phyloP scores from a whole-genome alignment of 306 rosid species.

The Rosa rugosa region DNA sequence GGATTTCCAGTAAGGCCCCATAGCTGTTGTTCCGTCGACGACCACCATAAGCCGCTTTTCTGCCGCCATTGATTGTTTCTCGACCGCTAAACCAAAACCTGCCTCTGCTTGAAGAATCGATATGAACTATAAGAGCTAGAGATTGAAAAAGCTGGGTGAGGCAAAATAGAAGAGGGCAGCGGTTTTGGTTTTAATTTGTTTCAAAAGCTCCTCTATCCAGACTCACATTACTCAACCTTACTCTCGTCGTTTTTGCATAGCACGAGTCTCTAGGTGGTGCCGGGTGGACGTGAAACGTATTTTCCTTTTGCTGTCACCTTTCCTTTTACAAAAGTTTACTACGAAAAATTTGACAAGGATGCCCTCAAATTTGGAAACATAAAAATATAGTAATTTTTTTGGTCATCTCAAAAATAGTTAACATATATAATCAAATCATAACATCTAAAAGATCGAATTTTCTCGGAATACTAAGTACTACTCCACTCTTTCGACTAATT shows the following conservation, averaged over 20 bases:
- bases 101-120: neutral
- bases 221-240: neutral
- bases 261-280: neutral
- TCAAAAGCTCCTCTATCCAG: neutral
- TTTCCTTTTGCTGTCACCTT: neutral
- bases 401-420: neutral
- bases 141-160: neutral
- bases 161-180: neutral
- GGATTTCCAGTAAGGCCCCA: slow-evolving; percentile 12
- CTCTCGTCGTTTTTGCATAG: neutral
- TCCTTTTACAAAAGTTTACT: neutral
- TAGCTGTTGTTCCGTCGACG: slow-evolving; percentile 15
- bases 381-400: neutral
- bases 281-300: neutral
- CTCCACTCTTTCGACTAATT: neutral
- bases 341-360: neutral
- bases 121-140: neutral
- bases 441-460: neutral
- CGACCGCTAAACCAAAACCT: neutral
- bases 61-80: slow-evolving; percentile 11
- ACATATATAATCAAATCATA: neutral
- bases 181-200: neutral
- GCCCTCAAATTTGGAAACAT: neutral
- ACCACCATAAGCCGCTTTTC: neutral
- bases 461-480: neutral